Base-by-base conservation (phyloP, 345 rosid genomes). In the Toxicodendron radicans region DNA sequence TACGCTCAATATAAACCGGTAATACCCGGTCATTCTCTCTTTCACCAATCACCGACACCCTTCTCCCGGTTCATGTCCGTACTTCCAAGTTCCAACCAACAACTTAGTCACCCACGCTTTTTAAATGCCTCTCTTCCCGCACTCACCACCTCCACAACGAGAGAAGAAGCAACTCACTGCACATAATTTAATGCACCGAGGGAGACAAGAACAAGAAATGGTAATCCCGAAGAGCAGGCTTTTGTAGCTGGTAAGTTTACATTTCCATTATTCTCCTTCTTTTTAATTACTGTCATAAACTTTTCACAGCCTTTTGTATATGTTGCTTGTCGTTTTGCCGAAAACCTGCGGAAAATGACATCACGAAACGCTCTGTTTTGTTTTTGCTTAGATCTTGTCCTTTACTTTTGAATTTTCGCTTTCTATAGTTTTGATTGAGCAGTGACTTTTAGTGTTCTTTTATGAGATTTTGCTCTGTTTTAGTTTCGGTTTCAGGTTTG, bases 1-100 rank as follows among this genome's bases (percentile, higher is more conserved):
- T 23, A 24, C 74, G 77, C 78, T 51, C 23, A 67, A 14, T 51
- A 11, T 46, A 8, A 54, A 85, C 89, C 74, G 83, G 87, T 10
- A 13, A 62, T 51, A 8, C 41, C 78, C 85, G 64, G 82, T 76
- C 64, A 62, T 63, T 2, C 21, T 4, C 67, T 14, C 71, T 0
- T 68, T 78, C 71, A 85, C 88, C 71, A 0, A 70, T 78, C 71
- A 85, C 88, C 84, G 84, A 82, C 85, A 80, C 66, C 73, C 59
- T 21, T 14, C 17, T 70, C 73, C 74, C 78, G 72, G 82, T 76
- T 32, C 63, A 57, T 38, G 35, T 24, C 67, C 68, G 51, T 51
- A n/a, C 61, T 9, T 27, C 20, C 48, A 43, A 27, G 48, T 43
- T 11, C 49, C 46, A 32, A 12, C 7, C 9, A 32, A 21, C 17